Conservation (phyloP, 2,329 filamentous ascomycete genomes). For the Diaporthe sp. region DNA sequence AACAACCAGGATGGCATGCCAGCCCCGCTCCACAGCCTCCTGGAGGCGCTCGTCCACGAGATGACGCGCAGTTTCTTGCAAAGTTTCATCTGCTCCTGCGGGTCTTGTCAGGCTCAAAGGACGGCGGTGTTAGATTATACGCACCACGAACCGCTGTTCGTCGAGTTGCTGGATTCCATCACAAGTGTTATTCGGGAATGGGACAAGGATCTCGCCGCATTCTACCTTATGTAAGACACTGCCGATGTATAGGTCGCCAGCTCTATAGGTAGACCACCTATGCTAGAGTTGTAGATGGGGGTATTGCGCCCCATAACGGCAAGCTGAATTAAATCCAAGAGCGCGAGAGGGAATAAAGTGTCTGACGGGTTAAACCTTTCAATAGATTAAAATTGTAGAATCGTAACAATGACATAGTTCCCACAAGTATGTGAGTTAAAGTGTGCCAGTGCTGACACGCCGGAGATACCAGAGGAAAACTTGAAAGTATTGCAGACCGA, state of each 20-base stretch:
- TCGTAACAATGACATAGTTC: not conserved
- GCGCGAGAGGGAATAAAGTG: too few species aligned
- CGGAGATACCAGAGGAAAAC: not conserved
- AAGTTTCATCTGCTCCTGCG: not conserved
- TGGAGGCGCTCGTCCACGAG: slow-evolving; percentile 1
- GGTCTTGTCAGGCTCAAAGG: not conserved
- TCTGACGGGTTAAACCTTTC: not conserved
- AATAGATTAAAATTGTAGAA: slow-evolving; percentile 10
- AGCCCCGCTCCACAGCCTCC: not conserved
- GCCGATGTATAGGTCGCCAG: not conserved
- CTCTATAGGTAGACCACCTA: not conserved
- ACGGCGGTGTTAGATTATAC: not conserved
- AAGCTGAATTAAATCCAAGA: too few species aligned
- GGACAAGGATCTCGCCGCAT: not conserved
- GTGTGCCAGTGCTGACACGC: not conserved
- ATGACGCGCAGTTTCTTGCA: not conserved
- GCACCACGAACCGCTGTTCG: not conserved
- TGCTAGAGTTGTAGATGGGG: not conserved
- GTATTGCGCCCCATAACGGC: not conserved
- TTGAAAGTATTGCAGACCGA: not conserved
- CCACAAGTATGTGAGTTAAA: not conserved
- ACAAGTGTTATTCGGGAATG: not conserved
- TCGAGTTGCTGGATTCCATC: not conserved
- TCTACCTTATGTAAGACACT: not conserved
- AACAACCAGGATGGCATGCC: not conserved